These are phyloP conservation scores for Phanerodontia chrysosporium DNA, from an alignment of 768 basidiomycete species.

Conservation along the genomic window DNA sequence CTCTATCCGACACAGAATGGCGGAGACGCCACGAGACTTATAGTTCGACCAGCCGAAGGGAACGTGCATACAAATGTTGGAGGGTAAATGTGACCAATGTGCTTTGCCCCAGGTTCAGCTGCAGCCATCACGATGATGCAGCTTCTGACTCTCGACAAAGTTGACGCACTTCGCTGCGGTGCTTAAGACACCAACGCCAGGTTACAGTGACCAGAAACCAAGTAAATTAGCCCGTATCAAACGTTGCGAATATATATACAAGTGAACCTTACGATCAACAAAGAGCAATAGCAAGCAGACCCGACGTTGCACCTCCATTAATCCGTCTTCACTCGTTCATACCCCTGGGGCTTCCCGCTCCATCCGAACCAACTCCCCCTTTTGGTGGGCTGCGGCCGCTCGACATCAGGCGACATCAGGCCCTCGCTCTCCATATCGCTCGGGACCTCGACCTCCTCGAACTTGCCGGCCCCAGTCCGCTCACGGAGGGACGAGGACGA, in stretches of 20 bases:
- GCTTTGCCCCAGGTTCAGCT: no score
- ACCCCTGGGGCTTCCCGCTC: conserved; percentile 33
- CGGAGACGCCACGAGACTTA: neutral
- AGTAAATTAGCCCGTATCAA: no score
- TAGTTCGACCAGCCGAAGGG: neutral
- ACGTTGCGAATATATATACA: neutral
- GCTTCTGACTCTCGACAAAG: no score
- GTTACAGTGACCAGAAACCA: no score
- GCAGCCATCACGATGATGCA: no score
- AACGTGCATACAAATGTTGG: no score
- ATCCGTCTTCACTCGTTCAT: conserved; percentile 53
- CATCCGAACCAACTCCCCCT: conserved; percentile 54
- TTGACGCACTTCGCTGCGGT: no score
- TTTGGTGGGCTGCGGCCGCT: conserved; percentile 24
- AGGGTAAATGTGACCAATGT: no score
- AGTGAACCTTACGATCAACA: neutral
- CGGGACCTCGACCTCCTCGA: conserved; percentile 70
- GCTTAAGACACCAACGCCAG: no score
- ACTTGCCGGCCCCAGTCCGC: conserved; percentile 40
- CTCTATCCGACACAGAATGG: neutral
- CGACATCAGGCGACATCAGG: conserved; percentile 8
- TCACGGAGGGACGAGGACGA: conserved; percentile 43
- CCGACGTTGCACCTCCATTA: neutral
- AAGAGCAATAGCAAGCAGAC: neutral
- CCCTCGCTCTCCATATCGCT: conserved; percentile 64